Evolutionary conservation across 305 asterid species (phyloP).

Genomic region (Fraxinus latifolia): DNA sequence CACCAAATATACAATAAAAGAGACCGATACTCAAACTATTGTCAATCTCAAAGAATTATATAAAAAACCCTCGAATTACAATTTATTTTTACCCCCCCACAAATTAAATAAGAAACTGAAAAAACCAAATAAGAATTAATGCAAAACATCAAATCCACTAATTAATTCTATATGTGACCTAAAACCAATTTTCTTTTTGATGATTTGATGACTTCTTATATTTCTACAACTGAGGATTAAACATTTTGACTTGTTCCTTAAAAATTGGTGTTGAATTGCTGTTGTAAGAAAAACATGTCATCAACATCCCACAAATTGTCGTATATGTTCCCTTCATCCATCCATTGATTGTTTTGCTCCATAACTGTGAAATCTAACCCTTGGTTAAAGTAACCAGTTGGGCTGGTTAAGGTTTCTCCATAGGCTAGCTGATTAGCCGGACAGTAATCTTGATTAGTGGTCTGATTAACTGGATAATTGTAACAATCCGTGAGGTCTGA

Average conservation of each 20-base stretch:
- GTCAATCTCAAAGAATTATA: constrained; percentile 20
- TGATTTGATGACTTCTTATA: neutral
- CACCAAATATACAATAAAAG: neutral
- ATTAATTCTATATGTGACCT: constrained; percentile 16
- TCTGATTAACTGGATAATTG: constrained; percentile 38
- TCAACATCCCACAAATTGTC: constrained; percentile 54
- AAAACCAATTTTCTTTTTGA: neutral
- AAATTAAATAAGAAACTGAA: constrained; percentile 7
- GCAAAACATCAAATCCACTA: constrained; percentile 22
- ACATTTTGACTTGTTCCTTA: neutral
- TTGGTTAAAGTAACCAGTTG: constrained; percentile 31
- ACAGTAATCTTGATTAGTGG: constrained; percentile 5
- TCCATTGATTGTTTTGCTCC: constrained; percentile 47
- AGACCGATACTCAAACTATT: neutral
- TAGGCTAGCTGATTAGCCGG: constrained; percentile 27
- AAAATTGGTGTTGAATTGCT: constrained; percentile 41
- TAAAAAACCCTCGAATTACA: constrained; percentile 26
- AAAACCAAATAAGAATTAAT: constrained; percentile 15
- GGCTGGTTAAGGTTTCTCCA: constrained; percentile 41
- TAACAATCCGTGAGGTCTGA: constrained; percentile 68
- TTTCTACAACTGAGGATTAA: constrained; percentile 6
- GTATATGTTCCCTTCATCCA: constrained; percentile 47
- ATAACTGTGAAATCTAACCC: constrained; percentile 36
- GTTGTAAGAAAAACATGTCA: constrained; percentile 51
- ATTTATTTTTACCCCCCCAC: constrained; percentile 16